These are phyloP conservation scores for Rubia tinctorum DNA, from an alignment of 305 asterid genomes.

Conservation along the genomic window DNA sequence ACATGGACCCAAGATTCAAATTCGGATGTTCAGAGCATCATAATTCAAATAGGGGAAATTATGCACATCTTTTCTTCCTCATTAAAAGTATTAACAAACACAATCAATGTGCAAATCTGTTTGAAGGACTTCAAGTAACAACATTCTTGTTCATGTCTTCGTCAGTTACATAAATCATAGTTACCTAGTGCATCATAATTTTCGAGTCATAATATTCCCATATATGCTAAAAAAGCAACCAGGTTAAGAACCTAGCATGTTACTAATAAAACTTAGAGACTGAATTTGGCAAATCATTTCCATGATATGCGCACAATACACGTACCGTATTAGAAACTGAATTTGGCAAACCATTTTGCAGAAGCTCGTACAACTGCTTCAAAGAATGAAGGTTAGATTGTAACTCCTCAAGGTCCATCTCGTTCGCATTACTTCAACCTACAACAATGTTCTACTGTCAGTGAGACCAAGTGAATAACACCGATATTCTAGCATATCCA, in stretches of 20 bases:
- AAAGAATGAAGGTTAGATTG: conserved; percentile 48
- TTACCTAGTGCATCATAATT: no score
- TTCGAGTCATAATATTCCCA: no score
- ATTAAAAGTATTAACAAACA: not conserved
- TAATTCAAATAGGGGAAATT: not conserved
- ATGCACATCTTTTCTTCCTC: no score
- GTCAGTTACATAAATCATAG: no score
- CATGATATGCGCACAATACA: not conserved
- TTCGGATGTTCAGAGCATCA: not conserved
- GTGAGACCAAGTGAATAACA: not conserved
- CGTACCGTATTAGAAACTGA: not conserved
- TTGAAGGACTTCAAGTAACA: not conserved
- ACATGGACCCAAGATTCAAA: not conserved
- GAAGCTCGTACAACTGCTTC: conserved; percentile 44
- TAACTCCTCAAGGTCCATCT: conserved; percentile 43
- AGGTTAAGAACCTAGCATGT: not conserved
- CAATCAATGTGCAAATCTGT: not conserved
- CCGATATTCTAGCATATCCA: not conserved
- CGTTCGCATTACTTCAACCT: conserved; percentile 3
- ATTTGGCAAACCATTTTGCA: conserved; percentile 15
- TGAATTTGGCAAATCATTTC: conserved; percentile 23
- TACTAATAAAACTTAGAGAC: conserved; percentile 14
- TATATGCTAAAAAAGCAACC: no score
- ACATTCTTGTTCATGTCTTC: no score
- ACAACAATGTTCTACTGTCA: not conserved